A percentile compares a stretch with the other conserved stretches of the same genome.
Conservation (phyloP, 73 alveolate species). For the Tetrahymena borealis region DNA sequence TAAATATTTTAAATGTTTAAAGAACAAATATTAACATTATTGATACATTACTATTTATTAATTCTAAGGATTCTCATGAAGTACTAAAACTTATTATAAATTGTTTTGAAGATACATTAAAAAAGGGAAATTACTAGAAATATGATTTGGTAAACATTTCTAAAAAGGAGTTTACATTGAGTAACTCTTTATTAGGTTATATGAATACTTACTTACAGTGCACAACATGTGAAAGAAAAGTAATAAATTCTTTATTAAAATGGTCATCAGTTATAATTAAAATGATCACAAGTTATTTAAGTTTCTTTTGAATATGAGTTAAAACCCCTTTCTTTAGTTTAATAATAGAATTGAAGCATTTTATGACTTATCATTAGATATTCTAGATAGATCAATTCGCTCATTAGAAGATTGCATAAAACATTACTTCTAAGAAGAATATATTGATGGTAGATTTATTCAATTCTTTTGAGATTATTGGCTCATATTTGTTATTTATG, state of each 20-base stretch:
- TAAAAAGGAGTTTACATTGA: not conserved
- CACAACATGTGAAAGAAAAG: not conserved
- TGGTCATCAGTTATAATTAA: not conserved
- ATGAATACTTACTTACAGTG: not conserved
- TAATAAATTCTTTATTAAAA: not conserved
- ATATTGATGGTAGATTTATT: not conserved
- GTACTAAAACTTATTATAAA: not conserved
- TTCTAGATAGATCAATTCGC: not conserved
- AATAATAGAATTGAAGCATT: not conserved
- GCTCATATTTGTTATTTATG: not conserved
- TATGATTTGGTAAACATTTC: not conserved
- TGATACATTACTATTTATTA: too few relatives aligned
- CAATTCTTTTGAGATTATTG: not conserved
- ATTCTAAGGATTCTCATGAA: not conserved
- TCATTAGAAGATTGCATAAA: not conserved
- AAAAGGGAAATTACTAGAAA: constrained; percentile 1
- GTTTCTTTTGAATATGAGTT: not conserved
- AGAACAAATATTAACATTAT: too few relatives aligned
- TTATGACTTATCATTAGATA: not conserved
- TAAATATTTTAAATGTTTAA: not conserved
- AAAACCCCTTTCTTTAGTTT: not conserved
- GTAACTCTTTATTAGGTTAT: not conserved
- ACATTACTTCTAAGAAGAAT: not conserved
- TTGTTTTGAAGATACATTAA: not conserved
- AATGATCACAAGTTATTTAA: not conserved